phyloP scores from a whole-genome alignment of 1,284 basidiomycete species.

The Rhodofomes roseus region DNA sequence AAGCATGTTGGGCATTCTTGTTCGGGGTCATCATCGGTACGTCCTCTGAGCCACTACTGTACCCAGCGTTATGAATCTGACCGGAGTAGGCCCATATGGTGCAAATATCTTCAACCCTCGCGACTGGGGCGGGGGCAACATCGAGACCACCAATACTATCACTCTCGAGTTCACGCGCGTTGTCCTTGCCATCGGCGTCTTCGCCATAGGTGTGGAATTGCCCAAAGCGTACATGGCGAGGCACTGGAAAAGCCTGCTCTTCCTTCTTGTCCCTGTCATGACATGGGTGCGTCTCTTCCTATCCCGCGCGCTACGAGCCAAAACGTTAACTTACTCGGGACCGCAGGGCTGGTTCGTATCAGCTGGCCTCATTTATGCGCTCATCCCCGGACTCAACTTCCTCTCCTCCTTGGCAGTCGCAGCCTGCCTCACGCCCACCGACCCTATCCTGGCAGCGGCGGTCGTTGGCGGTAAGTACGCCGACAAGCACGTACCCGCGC shows the following conservation, averaged over 20 bases:
- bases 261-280: conserved; percentile 89
- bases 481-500: conserved; percentile 96
- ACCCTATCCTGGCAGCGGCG: conserved; percentile 88
- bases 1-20: conserved; percentile 93
- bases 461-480: conserved; percentile 98
- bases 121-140: conserved; percentile 65
- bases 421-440: conserved; percentile 94
- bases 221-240: conserved; percentile 90
- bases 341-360: conserved; percentile 89
- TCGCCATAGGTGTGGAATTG: conserved; percentile 95
- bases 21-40: conserved; percentile 90
- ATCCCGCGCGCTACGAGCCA: background rate
- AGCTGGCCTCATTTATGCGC: conserved; percentile 83
- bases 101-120: conserved; percentile 86
- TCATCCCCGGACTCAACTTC: conserved; percentile 86
- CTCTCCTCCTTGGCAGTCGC: conserved; percentile 86
- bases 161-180: conserved; percentile 93
- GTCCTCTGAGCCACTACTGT: conserved; percentile 13
- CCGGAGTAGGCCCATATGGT: conserved; percentile 71
- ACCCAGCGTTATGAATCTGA: background rate
- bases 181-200: conserved; percentile 95
- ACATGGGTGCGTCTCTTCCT: conserved; percentile 59
- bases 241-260: conserved; percentile 88
- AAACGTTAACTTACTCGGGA: background rate
- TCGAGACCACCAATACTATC: conserved; percentile 61